Evolutionary conservation across 352 stramenopile genomes (phyloP).

Genomic region (Globisporangium perplexum): DNA sequence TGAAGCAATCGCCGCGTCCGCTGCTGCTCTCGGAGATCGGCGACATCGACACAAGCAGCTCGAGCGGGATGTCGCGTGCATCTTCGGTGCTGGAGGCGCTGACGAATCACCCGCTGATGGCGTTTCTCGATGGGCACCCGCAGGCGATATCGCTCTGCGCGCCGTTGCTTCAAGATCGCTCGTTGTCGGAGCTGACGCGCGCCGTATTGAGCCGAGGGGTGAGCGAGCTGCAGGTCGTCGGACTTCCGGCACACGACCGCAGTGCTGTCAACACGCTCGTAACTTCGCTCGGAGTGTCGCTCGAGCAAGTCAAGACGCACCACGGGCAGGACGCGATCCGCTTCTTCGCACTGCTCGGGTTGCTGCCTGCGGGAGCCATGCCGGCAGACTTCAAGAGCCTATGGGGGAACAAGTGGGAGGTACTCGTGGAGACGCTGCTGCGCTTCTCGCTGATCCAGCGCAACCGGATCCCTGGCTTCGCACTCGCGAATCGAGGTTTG

Average conservation of each 20-base stretch:
- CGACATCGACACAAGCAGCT: slow-evolving; percentile 30
- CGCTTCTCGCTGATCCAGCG: slow-evolving; percentile 75
- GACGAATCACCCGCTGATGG: slow-evolving; percentile 66
- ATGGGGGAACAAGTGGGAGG: slow-evolving; percentile 61
- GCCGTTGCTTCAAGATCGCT: slow-evolving; percentile 66
- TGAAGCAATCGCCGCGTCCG: slow-evolving; percentile 68
- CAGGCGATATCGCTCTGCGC: slow-evolving; percentile 79
- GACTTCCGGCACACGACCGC: slow-evolving; percentile 52
- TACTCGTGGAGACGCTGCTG: slow-evolving; percentile 54
- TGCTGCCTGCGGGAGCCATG: slow-evolving; percentile 69
- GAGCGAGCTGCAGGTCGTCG: slow-evolving; percentile 62
- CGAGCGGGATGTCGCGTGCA: slow-evolving; percentile 17
- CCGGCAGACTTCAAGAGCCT: slow-evolving; percentile 73
- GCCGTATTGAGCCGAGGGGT: slow-evolving; percentile 63
- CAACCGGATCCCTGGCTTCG: slow-evolving; percentile 65
- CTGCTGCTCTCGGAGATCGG: slow-evolving; percentile 64
- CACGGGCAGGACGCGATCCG: slow-evolving; percentile 61
- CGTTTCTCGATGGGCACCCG: slow-evolving; percentile 73
- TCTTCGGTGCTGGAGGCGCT: slow-evolving; percentile 54
- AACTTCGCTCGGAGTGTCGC: slow-evolving; percentile 64
- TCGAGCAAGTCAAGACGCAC: slow-evolving; percentile 67
- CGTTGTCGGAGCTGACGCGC: slow-evolving; percentile 66
- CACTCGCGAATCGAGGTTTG: slow-evolving; percentile 45
- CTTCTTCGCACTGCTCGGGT: slow-evolving; percentile 68
- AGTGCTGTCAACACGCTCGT: slow-evolving; percentile 75